A percentile compares a stretch with the other conserved stretches of the same genome.
Evolutionary conservation across 2,329 filamentous ascomycete species (phyloP).

Genomic region (Fusarium irregulare): DNA sequence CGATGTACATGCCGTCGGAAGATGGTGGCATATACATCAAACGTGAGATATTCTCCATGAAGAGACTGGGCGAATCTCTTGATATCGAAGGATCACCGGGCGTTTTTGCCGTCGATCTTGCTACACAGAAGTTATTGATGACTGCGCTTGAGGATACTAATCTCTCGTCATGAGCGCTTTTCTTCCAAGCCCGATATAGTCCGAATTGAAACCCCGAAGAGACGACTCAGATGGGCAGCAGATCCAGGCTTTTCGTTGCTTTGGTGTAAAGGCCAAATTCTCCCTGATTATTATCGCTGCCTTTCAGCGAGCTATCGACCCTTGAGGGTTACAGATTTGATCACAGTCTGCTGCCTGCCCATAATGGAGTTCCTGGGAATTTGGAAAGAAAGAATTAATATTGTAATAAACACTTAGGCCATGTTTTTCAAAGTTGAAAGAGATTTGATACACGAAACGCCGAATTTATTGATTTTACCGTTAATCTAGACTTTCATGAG

Average conservation of each 20-base stretch:
- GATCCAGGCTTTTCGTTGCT: rapidly evolving
- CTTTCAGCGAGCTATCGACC: neutral
- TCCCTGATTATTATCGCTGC: neutral
- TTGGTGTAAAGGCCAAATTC: neutral
- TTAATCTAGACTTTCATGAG: conserved; percentile 24
- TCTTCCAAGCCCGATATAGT: neutral
- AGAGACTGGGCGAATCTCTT: neutral
- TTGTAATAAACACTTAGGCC: neutral
- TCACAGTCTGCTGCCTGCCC: neutral
- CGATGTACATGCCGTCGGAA: conserved; percentile 6
- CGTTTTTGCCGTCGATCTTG: conserved; percentile 11
- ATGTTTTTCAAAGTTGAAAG: neutral
- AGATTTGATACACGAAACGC: conserved; percentile 4
- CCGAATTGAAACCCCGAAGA: neutral
- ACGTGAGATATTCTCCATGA: conserved; percentile 7
- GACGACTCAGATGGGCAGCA: neutral
- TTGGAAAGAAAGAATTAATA: neutral
- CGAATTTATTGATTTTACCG: neutral
- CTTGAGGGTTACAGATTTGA: neutral
- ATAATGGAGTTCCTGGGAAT: neutral
- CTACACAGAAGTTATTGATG: neutral
- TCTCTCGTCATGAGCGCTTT: neutral
- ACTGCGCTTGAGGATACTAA: neutral
- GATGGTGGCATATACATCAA: conserved; percentile 1
- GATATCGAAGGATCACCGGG: conserved; percentile 2